A percentile compares a stretch with the other conserved stretches of the same genome.
Conservation (phyloP, 2,329 filamentous ascomycete species). For the Paracamarosporium sp. region DNA sequence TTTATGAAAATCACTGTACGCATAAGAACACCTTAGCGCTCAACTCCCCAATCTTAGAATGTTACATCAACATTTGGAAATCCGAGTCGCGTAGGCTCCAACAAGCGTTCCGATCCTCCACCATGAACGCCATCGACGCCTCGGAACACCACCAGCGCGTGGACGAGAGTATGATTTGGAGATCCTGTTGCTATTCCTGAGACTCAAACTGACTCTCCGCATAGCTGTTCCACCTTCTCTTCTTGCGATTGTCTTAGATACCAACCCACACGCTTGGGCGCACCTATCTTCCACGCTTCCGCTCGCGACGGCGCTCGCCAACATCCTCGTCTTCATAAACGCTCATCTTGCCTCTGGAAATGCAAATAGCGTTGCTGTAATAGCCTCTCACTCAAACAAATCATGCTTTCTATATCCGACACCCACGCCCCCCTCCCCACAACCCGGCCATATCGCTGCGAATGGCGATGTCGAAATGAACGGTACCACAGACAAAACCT, state of each 20-base stretch:
- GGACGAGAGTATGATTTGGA: conserved; percentile 35
- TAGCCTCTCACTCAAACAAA: conserved; percentile 86
- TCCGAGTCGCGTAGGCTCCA: neutral
- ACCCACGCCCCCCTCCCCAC: conserved; percentile 34
- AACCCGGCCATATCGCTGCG: conserved; percentile 19
- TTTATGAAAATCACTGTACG: neutral
- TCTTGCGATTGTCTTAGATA: conserved; percentile 90
- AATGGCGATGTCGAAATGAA: conserved; percentile 37
- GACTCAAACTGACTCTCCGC: conserved; percentile 16
- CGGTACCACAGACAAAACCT: conserved; percentile 24
- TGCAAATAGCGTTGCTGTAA: conserved; percentile 87
- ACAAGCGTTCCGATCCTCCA: conserved; percentile 2
- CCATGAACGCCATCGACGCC: conserved; percentile 72
- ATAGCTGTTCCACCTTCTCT: conserved; percentile 75
- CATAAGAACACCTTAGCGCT: neutral
- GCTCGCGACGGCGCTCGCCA: conserved; percentile 82
- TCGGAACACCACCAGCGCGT: conserved; percentile 53
- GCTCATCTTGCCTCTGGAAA: conserved; percentile 94
- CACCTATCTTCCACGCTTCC: conserved; percentile 76
- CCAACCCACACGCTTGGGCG: conserved; percentile 94
- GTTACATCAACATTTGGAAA: neutral
- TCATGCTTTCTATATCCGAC: conserved; percentile 89
- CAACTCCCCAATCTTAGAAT: neutral
- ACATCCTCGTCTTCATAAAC: conserved; percentile 95
- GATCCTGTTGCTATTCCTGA: neutral